Conservation (phyloP, 2,329 filamentous ascomycete species). For the Aspergillus sp. region DNA sequence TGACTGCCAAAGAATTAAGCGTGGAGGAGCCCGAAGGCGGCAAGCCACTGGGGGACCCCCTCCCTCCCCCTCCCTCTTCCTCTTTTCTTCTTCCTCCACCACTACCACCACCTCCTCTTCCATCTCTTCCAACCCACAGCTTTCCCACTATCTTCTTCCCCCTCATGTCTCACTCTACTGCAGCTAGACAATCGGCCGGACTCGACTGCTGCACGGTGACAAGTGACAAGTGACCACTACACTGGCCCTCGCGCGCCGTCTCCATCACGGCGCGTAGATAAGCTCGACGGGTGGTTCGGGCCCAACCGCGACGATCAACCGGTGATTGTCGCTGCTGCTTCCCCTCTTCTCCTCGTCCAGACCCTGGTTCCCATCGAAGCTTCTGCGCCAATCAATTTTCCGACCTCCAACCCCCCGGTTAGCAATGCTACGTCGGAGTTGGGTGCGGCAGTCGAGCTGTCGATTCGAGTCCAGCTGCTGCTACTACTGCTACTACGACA, state of each 20-base stretch:
- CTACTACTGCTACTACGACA: background rate
- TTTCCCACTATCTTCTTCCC: background rate
- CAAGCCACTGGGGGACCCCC: background rate
- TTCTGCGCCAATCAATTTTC: background rate
- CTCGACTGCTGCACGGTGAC: constrained; percentile 6
- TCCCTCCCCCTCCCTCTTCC: background rate
- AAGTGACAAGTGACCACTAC: constrained; percentile 1
- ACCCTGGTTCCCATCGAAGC: background rate
- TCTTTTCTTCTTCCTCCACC: background rate
- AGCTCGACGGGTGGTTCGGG: constrained; percentile 23
- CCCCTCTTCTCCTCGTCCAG: constrained; percentile 10
- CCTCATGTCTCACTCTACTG: background rate
- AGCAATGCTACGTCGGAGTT: background rate
- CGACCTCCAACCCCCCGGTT: background rate
- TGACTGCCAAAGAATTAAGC: background rate
- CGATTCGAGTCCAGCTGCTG: background rate
- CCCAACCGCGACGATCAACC: constrained; percentile 29
- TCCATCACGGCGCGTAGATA: constrained; percentile 27
- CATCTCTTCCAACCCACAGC: background rate
- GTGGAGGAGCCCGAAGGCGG: background rate
- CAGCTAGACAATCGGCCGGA: constrained; percentile 3
- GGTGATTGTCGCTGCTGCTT: constrained; percentile 16
- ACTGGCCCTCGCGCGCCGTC: background rate
- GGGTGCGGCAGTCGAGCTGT: background rate
- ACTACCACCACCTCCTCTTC: background rate